A percentile compares a stretch with the other conserved stretches of the same genome.
phyloP scores from a whole-genome alignment of 75 land plant genomes.

The Selaginella moellendorffii region DNA sequence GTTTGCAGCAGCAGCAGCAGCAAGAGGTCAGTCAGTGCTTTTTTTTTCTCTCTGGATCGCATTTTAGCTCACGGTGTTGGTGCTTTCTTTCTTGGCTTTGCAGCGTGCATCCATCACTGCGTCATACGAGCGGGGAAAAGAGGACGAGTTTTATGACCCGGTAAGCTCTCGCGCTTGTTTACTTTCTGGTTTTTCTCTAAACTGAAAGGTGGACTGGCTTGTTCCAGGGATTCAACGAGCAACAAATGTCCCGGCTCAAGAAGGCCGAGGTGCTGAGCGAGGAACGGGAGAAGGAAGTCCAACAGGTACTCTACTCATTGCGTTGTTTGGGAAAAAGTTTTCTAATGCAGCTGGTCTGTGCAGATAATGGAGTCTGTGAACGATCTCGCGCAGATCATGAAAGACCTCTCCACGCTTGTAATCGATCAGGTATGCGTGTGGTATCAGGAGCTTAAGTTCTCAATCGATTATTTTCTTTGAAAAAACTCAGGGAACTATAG shows the following conservation, averaged over 20 bases:
- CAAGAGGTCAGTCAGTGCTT: slow-evolving; percentile 43
- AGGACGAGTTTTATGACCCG: slow-evolving; percentile 16
- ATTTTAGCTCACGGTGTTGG: background rate
- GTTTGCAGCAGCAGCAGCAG: slow-evolving; percentile 68
- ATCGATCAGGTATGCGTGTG: slow-evolving; percentile 75
- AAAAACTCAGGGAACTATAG: slow-evolving; percentile 95
- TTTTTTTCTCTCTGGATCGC: background rate
- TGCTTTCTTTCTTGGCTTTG: background rate
- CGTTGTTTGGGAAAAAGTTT: background rate
- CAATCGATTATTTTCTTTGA: background rate
- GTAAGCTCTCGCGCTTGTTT: slow-evolving; percentile 3
- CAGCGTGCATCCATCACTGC: slow-evolving; percentile 37
- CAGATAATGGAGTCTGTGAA: slow-evolving; percentile 96
- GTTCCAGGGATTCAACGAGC: slow-evolving; percentile 51
- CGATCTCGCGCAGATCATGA: slow-evolving; percentile 97
- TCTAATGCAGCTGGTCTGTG: background rate
- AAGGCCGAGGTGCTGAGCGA: slow-evolving; percentile 55
- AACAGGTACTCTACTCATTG: slow-evolving; percentile 29
- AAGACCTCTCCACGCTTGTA: slow-evolving; percentile 92
- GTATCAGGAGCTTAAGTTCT: background rate
- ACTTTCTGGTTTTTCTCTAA: background rate
- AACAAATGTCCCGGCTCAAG: slow-evolving; percentile 61
- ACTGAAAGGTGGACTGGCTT: background rate
- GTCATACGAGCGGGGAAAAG: slow-evolving; percentile 1
- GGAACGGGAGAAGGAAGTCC: slow-evolving; percentile 80